phyloP scores from a whole-genome alignment of 768 basidiomycete species.

The Suillus lakei region DNA sequence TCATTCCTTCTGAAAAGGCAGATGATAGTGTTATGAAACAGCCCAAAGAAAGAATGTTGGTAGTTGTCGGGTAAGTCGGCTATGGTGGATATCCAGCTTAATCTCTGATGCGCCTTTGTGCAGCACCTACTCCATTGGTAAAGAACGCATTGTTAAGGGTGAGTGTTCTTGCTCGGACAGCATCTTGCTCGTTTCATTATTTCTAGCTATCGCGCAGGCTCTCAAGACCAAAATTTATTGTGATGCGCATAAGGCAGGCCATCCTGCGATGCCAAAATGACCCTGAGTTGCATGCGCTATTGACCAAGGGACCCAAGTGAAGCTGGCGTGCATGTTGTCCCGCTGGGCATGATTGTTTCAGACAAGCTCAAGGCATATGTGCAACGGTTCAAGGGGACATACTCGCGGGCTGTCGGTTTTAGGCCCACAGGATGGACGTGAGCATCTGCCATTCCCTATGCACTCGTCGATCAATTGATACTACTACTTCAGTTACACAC shows the following conservation, averaged over 20 bases:
- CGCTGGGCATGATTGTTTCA: constrained; percentile 71
- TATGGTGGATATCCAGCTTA: neutral
- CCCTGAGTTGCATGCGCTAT: constrained; percentile 74
- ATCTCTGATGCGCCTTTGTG: constrained; percentile 8
- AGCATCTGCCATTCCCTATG: constrained; percentile 30
- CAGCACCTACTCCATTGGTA: constrained; percentile 96
- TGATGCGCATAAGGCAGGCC: constrained; percentile 79
- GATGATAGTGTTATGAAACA: constrained; percentile 40
- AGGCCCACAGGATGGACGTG: constrained; percentile 97
- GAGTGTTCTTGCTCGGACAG: constrained; percentile 1
- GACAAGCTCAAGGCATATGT: constrained; percentile 82
- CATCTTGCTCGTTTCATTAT: neutral
- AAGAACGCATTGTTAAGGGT: constrained; percentile 98
- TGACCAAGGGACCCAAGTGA: constrained; percentile 76
- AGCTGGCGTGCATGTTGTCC: constrained; percentile 86
- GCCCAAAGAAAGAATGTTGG: constrained; percentile 47
- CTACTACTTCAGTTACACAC: constrained; percentile 56
- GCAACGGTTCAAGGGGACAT: constrained; percentile 72
- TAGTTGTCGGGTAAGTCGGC: constrained; percentile 71
- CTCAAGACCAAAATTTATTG: constrained; percentile 87
- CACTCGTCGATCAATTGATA: neutral
- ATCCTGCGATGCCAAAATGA: constrained; percentile 88
- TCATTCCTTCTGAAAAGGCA: constrained; percentile 36
- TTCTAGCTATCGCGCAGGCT: constrained; percentile 80
- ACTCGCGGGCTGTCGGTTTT: constrained; percentile 77